Evolutionary conservation across 2,329 filamentous ascomycete genomes (phyloP).

Genomic region (Rutstroemia sp.): DNA sequence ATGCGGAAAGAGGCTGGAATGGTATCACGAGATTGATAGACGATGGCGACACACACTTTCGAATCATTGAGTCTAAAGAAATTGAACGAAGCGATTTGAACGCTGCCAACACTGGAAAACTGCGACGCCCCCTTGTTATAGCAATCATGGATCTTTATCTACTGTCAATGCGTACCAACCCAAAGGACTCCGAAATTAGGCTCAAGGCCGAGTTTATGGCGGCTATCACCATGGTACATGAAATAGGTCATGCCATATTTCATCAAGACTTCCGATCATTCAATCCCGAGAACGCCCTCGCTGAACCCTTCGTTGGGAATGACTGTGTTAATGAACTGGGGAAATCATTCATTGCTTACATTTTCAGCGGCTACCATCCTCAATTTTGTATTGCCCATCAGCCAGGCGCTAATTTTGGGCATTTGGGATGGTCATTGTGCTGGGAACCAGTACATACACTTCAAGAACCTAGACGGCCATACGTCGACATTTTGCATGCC

Average conservation of each 20-base stretch:
- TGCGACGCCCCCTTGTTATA: constrained; percentile 17
- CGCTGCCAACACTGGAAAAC: constrained; percentile 1
- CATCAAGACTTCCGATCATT: constrained; percentile 18
- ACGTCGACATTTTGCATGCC: neutral
- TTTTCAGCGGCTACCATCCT: constrained; percentile 21
- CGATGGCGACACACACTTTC: constrained; percentile 1
- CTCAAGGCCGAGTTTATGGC: constrained; percentile 21
- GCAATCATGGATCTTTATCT: constrained; percentile 21
- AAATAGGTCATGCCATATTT: constrained; percentile 23
- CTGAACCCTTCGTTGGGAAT: constrained; percentile 19
- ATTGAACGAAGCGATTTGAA: constrained; percentile 8
- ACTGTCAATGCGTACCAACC: constrained; percentile 12
- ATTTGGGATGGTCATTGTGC: constrained; percentile 5
- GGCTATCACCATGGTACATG: constrained; percentile 23
- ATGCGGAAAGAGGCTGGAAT: constrained; percentile 9
- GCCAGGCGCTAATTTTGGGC: neutral
- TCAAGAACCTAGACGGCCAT: neutral
- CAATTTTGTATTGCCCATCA: constrained; percentile 1
- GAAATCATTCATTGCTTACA: constrained; percentile 16
- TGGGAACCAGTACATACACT: constrained; percentile 2
- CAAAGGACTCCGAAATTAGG: constrained; percentile 12
- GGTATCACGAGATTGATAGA: constrained; percentile 15
- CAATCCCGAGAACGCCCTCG: neutral
- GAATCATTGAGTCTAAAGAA: neutral
- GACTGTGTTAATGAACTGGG: constrained; percentile 19